These are phyloP conservation scores for Cardamine occulta DNA, from an alignment of 345 rosid species.

Conservation along the genomic window DNA sequence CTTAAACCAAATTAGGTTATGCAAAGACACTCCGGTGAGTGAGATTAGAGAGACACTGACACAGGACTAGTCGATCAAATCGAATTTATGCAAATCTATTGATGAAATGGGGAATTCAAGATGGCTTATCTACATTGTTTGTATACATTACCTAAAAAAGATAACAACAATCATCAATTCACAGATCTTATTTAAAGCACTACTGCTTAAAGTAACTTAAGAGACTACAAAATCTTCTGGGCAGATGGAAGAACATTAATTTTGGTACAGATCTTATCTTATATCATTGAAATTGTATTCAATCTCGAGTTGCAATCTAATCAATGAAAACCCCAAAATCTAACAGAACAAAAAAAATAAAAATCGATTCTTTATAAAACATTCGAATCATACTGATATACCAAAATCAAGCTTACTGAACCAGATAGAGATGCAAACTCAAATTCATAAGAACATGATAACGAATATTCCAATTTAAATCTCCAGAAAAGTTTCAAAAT, in stretches of 20 bases:
- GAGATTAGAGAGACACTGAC: not conserved
- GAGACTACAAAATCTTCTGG: not conserved
- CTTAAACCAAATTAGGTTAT: not conserved
- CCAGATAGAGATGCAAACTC: slow-evolving; percentile 1
- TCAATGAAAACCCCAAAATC: not conserved
- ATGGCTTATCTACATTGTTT: not conserved
- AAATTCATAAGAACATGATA: not conserved
- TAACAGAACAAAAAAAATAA: not conserved
- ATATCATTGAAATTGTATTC: not conserved
- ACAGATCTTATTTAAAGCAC: slow-evolving; percentile 12
- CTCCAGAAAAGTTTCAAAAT: not conserved
- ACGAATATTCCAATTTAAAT: not conserved
- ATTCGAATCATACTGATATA: not conserved
- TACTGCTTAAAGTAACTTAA: not conserved
- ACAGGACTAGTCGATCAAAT: not conserved
- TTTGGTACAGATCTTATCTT: slow-evolving; percentile 16
- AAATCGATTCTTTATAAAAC: not conserved
- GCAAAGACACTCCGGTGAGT: slow-evolving; percentile 7
- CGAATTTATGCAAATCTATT: not conserved
- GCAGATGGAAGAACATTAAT: not conserved
- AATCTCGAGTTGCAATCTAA: not conserved
- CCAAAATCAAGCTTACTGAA: not conserved
- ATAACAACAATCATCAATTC: slow-evolving; percentile 2
- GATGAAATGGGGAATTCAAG: not conserved
- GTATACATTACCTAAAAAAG: not conserved